Evolutionary conservation across 345 rosid species (phyloP).

Genomic region (Rhodomyrtus tomentosa): DNA sequence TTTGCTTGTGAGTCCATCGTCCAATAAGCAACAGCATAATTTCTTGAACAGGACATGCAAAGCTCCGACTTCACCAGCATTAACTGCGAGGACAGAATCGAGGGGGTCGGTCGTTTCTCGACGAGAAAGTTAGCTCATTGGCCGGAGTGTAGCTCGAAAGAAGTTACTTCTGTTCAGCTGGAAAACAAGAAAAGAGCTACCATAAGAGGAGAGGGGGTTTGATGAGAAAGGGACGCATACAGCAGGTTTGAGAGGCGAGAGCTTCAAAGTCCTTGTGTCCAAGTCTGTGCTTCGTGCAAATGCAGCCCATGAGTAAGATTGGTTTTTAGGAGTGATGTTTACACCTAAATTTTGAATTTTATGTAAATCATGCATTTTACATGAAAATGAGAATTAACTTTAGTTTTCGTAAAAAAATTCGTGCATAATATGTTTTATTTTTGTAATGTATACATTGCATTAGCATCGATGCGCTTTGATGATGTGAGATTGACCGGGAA

Average conservation of each 20-base stretch:
- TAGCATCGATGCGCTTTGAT: no score
- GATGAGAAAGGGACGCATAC: neutral
- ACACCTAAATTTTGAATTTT: no score
- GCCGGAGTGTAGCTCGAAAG: neutral
- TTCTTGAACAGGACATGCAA: conserved; percentile 46
- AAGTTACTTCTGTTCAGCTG: neutral
- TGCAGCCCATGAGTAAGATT: conserved; percentile 11
- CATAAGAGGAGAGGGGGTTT: neutral
- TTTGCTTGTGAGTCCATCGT: conserved; percentile 55
- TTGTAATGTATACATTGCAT: no score
- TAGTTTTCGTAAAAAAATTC: no score
- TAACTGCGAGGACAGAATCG: conserved; percentile 27
- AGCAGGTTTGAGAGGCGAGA: conserved; percentile 23
- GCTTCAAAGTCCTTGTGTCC: conserved; percentile 1
- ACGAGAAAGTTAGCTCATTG: neutral
- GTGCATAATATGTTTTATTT: no score
- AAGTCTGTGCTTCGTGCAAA: conserved; percentile 9
- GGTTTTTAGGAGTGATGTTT: no score
- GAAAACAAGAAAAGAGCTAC: neutral
- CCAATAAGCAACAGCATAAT: conserved; percentile 40
- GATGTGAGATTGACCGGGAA: no score
- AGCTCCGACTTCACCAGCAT: conserved; percentile 40
- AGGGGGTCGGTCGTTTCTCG: neutral
- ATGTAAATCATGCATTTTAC: no score
- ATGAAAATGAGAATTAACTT: no score